Percentiles rank a stretch among this genome's conserved stretches.
Conservation (phyloP, 345 rosid genomes). For the Arabidopsis arenosa region DNA sequence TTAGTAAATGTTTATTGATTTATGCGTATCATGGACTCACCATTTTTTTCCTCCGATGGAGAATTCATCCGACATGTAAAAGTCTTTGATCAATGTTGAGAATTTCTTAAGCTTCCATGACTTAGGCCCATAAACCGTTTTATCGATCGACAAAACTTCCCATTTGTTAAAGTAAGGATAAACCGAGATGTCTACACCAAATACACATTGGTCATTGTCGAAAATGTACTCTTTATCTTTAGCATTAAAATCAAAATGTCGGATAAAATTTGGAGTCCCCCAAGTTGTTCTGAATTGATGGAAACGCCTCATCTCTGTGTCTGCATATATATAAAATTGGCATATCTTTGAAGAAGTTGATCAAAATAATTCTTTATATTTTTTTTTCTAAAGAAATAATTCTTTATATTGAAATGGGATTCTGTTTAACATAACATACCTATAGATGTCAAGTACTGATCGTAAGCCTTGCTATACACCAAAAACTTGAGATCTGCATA, state of each 20-base stretch:
- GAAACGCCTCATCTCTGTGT: constrained; percentile 14
- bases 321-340: background rate
- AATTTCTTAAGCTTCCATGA: constrained; percentile 19
- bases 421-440: no score
- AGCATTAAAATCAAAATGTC: background rate
- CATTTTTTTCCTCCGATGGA: constrained; percentile 11
- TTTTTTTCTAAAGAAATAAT: no score
- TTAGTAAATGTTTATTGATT: no score
- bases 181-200: constrained; percentile 27
- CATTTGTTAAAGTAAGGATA: constrained; percentile 21
- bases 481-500: constrained; percentile 26
- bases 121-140: background rate
- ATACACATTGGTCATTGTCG: constrained; percentile 28
- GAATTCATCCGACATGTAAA: constrained; percentile 23
- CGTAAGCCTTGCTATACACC: background rate
- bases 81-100: constrained; percentile 13
- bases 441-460: constrained; percentile 20
- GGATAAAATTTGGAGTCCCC: constrained; percentile 1
- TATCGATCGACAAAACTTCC: constrained; percentile 26
- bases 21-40: background rate
- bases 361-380: background rate
- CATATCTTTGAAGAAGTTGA: background rate
- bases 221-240: constrained; percentile 7
- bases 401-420: no score
- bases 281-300: constrained; percentile 19